A percentile compares a stretch with the other conserved stretches of the same genome.
These are phyloP conservation scores for Microglena sp. DNA, from an alignment of 139 green algal genomes.

Conservation along the genomic window DNA sequence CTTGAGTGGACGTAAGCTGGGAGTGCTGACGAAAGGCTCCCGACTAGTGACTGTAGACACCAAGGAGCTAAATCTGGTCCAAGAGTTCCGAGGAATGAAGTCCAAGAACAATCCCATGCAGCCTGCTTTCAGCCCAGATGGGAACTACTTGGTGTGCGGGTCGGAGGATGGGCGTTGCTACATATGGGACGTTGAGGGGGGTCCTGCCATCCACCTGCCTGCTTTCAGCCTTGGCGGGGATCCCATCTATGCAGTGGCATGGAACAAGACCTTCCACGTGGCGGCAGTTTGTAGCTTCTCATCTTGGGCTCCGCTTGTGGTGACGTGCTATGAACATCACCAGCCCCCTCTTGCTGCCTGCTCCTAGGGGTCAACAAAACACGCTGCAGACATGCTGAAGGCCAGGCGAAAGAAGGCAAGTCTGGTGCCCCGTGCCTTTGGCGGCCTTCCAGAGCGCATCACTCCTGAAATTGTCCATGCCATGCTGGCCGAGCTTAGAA, in stretches of 20 bases:
- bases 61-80: conserved; percentile 11
- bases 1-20: conserved; percentile 3
- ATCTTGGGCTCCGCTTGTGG: conserved; percentile 26
- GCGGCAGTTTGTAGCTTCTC: conserved; percentile 22
- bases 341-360: conserved; percentile 1
- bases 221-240: conserved; percentile 16
- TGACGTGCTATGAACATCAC: conserved; percentile 14
- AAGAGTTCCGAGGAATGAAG: conserved; percentile 11
- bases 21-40: conserved; percentile 22
- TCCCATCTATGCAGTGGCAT: conserved; percentile 14
- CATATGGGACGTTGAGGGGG: conserved; percentile 23
- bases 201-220: conserved; percentile 19
- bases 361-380: background rate
- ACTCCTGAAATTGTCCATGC: conserved; percentile 25
- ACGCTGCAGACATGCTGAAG: background rate
- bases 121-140: conserved; percentile 31
- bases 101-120: conserved; percentile 22
- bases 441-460: conserved; percentile 25
- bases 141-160: conserved; percentile 27
- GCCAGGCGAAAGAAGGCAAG: background rate
- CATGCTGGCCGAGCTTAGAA: conserved; percentile 14
- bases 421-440: background rate
- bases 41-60: conserved; percentile 24
- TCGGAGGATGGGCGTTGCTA: conserved; percentile 21
- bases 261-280: conserved; percentile 31